These are phyloP conservation scores for Aphanomyces stellatus DNA, from an alignment of 352 stramenopile genomes.

Conservation along the genomic window DNA sequence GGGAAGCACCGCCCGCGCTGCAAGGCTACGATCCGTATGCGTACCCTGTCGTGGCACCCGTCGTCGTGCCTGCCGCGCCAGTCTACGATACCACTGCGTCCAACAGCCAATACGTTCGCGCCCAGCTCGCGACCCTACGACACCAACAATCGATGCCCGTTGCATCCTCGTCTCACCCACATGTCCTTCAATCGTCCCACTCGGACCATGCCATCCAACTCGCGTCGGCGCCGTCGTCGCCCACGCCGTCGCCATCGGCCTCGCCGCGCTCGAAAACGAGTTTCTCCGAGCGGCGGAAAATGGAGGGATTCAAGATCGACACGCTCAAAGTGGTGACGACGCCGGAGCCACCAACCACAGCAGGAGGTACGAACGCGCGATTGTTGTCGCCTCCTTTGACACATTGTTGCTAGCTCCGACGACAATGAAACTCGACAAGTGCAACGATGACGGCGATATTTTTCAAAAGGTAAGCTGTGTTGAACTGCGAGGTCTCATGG, in stretches of 20 bases:
- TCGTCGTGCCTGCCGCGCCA: background rate
- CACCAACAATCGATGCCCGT: background rate
- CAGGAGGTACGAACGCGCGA: background rate
- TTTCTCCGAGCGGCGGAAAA: conserved; percentile 14
- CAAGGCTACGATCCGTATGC: conserved; percentile 8
- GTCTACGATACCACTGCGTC: conserved; percentile 20
- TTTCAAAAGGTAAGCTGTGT: conserved; percentile 59
- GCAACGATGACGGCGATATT: conserved; percentile 20
- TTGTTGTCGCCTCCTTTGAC: background rate
- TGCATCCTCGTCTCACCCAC: background rate
- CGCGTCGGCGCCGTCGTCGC: background rate
- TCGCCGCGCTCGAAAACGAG: conserved; percentile 15
- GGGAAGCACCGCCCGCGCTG: conserved; percentile 46
- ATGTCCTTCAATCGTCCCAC: no score
- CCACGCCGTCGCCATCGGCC: background rate
- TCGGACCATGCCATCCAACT: background rate
- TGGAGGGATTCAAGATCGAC: conserved; percentile 3
- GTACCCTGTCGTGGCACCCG: background rate
- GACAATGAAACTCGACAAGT: background rate
- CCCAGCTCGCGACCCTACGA: background rate
- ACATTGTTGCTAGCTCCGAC: background rate
- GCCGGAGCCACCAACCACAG: background rate
- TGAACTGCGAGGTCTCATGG: background rate
- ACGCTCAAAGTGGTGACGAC: conserved; percentile 10
- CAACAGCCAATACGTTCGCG: conserved; percentile 13